Evolutionary conservation across 2,329 filamentous ascomycete genomes (phyloP).

Genomic region (Exophiala oligosperma): DNA sequence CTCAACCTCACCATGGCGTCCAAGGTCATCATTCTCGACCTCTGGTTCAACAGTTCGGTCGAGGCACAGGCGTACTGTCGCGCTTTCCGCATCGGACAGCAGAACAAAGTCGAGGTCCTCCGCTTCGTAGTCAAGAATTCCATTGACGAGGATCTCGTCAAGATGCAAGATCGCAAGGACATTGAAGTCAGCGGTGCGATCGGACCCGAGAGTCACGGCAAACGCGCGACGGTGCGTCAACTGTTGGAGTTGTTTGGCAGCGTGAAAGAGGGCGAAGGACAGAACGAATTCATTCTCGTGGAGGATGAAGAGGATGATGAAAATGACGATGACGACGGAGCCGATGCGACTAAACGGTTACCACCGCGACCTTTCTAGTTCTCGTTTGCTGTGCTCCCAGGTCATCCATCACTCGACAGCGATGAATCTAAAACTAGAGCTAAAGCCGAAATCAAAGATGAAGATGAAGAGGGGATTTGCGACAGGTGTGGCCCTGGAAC

Average conservation of each 20-base stretch:
- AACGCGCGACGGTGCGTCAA: conserved; percentile 21
- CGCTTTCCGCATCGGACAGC: conserved; percentile 56
- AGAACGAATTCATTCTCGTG: conserved; percentile 22
- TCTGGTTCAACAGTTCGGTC: conserved; percentile 62
- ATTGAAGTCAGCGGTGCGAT: conserved; percentile 38
- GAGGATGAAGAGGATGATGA: conserved; percentile 21
- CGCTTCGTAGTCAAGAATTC: conserved; percentile 57
- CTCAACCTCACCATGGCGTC: conserved; percentile 64
- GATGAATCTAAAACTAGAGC: too few relatives aligned
- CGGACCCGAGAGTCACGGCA: conserved; percentile 11
- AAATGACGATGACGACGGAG: conserved; percentile 9
- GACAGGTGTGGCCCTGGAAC: too few relatives aligned
- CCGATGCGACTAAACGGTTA: conserved; percentile 6
- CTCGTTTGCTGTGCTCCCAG: too few relatives aligned
- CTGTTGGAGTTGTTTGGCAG: conserved; percentile 33
- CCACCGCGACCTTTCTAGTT: conserved; percentile 20
- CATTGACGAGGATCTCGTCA: conserved; percentile 59
- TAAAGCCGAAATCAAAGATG: too few relatives aligned
- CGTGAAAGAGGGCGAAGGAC: conserved; percentile 13
- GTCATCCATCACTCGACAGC: too few relatives aligned
- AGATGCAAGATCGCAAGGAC: conserved; percentile 59
- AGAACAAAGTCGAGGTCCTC: conserved; percentile 58
- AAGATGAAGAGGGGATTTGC: too few relatives aligned
- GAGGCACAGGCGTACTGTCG: conserved; percentile 62
- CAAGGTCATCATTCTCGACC: conserved; percentile 56